phyloP scores from a whole-genome alignment of 305 asterid genomes.

The Fraxinus albicans region DNA sequence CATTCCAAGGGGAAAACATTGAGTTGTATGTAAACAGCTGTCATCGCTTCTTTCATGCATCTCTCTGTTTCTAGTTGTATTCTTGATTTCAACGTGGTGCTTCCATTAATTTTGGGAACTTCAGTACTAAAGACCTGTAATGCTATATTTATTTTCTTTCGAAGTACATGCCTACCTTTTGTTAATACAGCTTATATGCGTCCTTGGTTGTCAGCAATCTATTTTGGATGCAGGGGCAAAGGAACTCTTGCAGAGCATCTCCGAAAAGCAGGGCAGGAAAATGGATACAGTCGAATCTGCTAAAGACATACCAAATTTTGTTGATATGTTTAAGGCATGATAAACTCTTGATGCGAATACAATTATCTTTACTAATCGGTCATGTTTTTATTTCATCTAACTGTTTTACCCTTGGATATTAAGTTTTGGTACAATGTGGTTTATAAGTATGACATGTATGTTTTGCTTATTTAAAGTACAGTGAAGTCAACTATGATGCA shows the following conservation, averaged over 20 bases:
- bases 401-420: not conserved
- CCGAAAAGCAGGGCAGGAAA: constrained; percentile 94
- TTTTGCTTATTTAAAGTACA: not conserved
- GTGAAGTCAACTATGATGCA: not conserved
- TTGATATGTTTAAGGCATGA: constrained; percentile 73
- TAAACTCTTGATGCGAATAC: constrained; percentile 7
- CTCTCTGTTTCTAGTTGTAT: not conserved
- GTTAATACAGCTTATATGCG: not conserved
- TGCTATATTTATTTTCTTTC: constrained; percentile 2
- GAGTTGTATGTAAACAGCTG: constrained; percentile 8
- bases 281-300: constrained; percentile 86
- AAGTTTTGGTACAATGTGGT: not conserved
- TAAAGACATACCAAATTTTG: constrained; percentile 73
- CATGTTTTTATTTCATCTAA: not conserved
- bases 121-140: not conserved
- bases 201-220: constrained; percentile 22
- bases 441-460: not conserved
- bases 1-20: constrained; percentile 6
- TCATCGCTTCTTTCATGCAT: constrained; percentile 11
- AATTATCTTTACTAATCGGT: not conserved
- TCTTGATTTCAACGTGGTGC: not conserved
- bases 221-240: constrained; percentile 74
- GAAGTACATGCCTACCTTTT: not conserved
- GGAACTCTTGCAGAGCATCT: constrained; percentile 84
- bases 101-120: constrained; percentile 10